phyloP scores from a whole-genome alignment of 163 green algal genomes.

The Chlamydomonas reinhardtii region DNA sequence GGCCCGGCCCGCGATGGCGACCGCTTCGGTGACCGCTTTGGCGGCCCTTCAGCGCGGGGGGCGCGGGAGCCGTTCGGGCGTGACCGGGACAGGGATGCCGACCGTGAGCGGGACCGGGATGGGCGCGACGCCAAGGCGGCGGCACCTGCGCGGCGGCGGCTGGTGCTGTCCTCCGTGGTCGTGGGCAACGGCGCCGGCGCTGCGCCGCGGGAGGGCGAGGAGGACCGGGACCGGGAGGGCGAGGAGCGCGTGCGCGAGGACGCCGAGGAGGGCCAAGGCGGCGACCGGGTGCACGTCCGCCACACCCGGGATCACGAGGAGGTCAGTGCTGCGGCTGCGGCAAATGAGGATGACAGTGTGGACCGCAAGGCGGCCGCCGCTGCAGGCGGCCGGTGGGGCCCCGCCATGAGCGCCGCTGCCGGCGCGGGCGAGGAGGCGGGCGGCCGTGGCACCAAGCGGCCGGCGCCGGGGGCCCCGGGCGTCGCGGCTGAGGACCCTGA shows the following conservation, averaged over 20 bases:
- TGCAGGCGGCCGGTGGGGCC: neutral
- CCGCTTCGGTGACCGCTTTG: neutral
- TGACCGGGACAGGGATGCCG: neutral
- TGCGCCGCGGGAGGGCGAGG: neutral
- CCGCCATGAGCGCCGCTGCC: neutral
- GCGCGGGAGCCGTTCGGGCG: neutral
- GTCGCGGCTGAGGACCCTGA: conserved; percentile 51
- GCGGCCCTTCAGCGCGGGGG: too few species aligned
- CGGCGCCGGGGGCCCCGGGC: too few species aligned
- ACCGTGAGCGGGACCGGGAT: neutral
- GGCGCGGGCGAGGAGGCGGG: neutral
- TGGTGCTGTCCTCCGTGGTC: conserved; percentile 21
- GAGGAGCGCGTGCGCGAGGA: neutral
- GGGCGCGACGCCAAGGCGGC: neutral
- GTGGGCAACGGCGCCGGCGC: neutral
- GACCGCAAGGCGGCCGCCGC: neutral
- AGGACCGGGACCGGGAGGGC: neutral
- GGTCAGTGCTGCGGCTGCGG: neutral
- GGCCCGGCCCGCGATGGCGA: neutral
- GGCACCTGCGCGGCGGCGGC: conserved; percentile 6
- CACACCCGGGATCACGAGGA: neutral
- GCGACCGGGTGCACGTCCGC: neutral
- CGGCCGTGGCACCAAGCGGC: neutral
- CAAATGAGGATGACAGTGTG: neutral
- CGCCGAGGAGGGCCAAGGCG: neutral